These are phyloP conservation scores for Colletotrichum magnum DNA, from an alignment of 2,329 filamentous ascomycete species.

Conservation along the genomic window DNA sequence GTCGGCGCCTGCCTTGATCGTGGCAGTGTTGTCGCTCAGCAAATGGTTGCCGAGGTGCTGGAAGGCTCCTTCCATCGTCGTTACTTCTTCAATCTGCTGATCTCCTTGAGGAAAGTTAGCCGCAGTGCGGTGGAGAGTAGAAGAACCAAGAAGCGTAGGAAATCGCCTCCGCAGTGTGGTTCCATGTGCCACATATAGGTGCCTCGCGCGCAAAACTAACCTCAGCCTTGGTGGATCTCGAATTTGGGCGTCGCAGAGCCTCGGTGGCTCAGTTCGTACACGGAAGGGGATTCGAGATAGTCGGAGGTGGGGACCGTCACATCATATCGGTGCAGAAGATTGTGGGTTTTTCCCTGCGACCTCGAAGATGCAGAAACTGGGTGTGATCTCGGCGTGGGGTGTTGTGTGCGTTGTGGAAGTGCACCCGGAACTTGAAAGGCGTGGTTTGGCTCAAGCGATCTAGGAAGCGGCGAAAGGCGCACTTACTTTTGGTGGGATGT, in stretches of 20 bases:
- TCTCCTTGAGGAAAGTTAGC: neutral
- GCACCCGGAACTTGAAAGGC: conserved; percentile 22
- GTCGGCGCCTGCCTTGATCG: conserved; percentile 90
- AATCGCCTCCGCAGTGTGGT: neutral
- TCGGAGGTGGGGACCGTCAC: conserved; percentile 36
- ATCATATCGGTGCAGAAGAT: conserved; percentile 40
- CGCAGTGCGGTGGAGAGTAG: neutral
- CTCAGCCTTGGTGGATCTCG: conserved; percentile 32
- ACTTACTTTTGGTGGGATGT: conserved; percentile 24
- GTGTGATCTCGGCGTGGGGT: conserved; percentile 12
- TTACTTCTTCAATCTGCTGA: conserved; percentile 33
- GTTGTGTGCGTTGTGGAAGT: conserved; percentile 21
- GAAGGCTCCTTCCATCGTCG: conserved; percentile 86
- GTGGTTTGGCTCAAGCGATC: conserved; percentile 7
- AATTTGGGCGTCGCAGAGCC: conserved; percentile 42
- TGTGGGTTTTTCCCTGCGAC: conserved; percentile 15
- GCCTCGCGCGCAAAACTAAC: conserved; percentile 28
- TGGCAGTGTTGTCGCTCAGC: conserved; percentile 85
- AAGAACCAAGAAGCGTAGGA: neutral
- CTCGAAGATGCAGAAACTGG: conserved; percentile 26
- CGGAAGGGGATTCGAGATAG: conserved; percentile 40
- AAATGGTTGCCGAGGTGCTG: conserved; percentile 90
- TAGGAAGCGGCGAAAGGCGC: conserved; percentile 10
- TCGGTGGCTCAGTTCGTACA: conserved; percentile 41
- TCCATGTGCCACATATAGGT: too few species aligned